A percentile compares a stretch with the other conserved stretches of the same genome.
Evolutionary conservation across 164 flowering plant genomes (phyloP).

Genomic region (Aristolochia fimbriata): DNA sequence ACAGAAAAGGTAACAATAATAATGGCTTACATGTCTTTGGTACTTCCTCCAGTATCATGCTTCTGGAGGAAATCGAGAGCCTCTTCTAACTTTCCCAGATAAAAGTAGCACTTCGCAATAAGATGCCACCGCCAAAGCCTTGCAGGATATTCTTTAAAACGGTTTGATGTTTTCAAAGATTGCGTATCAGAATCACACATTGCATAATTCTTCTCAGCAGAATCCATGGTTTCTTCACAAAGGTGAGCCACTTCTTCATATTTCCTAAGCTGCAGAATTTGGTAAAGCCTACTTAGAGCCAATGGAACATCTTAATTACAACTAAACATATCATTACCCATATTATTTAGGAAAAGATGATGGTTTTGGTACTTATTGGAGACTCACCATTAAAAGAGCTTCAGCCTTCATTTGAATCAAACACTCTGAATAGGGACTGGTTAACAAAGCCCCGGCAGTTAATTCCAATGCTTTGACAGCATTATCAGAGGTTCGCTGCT

Average conservation of each 20-base stretch:
- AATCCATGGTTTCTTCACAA: slow-evolving; percentile 61
- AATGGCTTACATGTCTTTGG: slow-evolving; percentile 25
- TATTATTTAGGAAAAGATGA: background rate
- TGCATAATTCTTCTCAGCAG: slow-evolving; percentile 53
- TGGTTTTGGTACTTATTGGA: background rate
- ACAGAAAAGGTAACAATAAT: slow-evolving; percentile 4
- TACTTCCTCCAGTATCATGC: slow-evolving; percentile 29
- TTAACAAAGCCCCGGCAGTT: slow-evolving; percentile 46
- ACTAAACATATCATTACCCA: background rate
- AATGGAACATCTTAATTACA: background rate
- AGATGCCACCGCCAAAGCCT: slow-evolving; percentile 58
- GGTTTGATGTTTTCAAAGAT: slow-evolving; percentile 17
- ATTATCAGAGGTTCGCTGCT: slow-evolving; percentile 34
- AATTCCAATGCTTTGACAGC: slow-evolving; percentile 39
- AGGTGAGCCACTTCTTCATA: slow-evolving; percentile 67
- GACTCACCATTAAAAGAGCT: slow-evolving; percentile 56
- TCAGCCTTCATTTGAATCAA: slow-evolving; percentile 76
- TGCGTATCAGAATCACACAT: slow-evolving; percentile 7
- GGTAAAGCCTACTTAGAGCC: background rate
- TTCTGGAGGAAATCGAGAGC: slow-evolving; percentile 63
- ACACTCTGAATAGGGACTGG: slow-evolving; percentile 62
- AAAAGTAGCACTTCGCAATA: slow-evolving; percentile 56
- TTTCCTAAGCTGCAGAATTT: slow-evolving; percentile 44
- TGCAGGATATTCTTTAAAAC: slow-evolving; percentile 16
- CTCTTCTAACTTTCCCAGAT: slow-evolving; percentile 70